Conservation (phyloP, 202 grass and related monocot genomes). For the Brachypodium distachyon region DNA sequence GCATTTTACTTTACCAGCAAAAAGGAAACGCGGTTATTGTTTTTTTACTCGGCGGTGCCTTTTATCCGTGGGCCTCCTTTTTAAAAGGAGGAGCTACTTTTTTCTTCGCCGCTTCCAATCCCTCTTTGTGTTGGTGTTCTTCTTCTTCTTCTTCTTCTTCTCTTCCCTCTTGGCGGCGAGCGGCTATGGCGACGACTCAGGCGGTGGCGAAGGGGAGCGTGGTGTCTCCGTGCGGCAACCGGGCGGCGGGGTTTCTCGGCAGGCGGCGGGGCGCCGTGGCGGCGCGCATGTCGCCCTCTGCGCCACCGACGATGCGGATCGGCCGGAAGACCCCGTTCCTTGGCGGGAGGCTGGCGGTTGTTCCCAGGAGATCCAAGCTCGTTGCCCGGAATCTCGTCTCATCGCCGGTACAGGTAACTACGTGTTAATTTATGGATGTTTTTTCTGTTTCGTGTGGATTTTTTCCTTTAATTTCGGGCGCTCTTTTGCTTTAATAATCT, state of each 20-base stretch:
- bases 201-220: constrained; percentile 34
- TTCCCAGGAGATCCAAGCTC: constrained; percentile 25
- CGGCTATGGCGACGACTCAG: constrained; percentile 34
- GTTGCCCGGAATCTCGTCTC: constrained; percentile 28
- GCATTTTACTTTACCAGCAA: too few species aligned
- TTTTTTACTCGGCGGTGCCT: constrained; percentile 7
- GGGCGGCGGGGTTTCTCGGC: background rate
- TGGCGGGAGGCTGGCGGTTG: constrained; percentile 35
- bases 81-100: constrained; percentile 21
- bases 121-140: background rate
- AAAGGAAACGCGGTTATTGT: constrained; percentile 19
- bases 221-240: constrained; percentile 9
- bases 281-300: constrained; percentile 22
- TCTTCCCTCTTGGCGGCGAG: background rate
- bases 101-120: constrained; percentile 42
- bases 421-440: background rate
- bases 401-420: constrained; percentile 48
- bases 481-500: background rate
- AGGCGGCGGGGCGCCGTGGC: constrained; percentile 33
- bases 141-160: background rate
- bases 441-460: background rate
- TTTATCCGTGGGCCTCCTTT: constrained; percentile 37
- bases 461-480: background rate
- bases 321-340: constrained; percentile 28
- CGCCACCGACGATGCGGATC: constrained; percentile 30